These are phyloP conservation scores for Pouteria glomerata DNA, from an alignment of 148 eudicot species.

Conservation along the genomic window DNA sequence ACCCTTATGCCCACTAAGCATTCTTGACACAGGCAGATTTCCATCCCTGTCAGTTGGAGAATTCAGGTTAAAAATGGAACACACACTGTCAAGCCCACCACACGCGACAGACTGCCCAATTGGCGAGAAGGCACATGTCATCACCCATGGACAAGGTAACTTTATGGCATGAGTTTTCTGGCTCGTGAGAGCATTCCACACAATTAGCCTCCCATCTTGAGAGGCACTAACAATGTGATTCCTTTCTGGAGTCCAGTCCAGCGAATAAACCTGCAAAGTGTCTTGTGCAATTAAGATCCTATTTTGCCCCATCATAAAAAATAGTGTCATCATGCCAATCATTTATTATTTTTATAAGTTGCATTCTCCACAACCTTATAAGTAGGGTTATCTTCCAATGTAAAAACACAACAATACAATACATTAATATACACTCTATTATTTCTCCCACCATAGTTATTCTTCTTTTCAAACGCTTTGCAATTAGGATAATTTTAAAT, in stretches of 20 bases:
- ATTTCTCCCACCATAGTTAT: no score
- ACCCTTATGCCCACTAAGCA: conserved; percentile 94
- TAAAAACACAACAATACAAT: no score
- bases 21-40: conserved; percentile 74
- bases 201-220: conserved; percentile 94
- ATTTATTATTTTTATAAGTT: neutral
- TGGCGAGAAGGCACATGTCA: conserved; percentile 99
- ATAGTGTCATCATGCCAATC: neutral
- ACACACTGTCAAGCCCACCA: conserved; percentile 93
- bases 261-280: conserved; percentile 66
- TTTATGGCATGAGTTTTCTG: conserved; percentile 96
- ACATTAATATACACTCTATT: no score
- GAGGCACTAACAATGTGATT: conserved; percentile 98
- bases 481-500: no score
- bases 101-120: conserved; percentile 92
- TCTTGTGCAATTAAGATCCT: conserved; percentile 4
- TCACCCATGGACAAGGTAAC: conserved; percentile 98
- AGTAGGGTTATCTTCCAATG: no score
- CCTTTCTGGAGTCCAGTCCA: conserved; percentile 94
- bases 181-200: conserved; percentile 98
- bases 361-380: no score
- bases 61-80: conserved; percentile 86
- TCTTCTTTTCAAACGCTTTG: no score
- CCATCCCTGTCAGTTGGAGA: conserved; percentile 83
- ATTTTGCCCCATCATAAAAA: neutral